Base-by-base conservation (phyloP, 2,329 filamentous ascomycete species). In the Penicillium sp. region DNA sequence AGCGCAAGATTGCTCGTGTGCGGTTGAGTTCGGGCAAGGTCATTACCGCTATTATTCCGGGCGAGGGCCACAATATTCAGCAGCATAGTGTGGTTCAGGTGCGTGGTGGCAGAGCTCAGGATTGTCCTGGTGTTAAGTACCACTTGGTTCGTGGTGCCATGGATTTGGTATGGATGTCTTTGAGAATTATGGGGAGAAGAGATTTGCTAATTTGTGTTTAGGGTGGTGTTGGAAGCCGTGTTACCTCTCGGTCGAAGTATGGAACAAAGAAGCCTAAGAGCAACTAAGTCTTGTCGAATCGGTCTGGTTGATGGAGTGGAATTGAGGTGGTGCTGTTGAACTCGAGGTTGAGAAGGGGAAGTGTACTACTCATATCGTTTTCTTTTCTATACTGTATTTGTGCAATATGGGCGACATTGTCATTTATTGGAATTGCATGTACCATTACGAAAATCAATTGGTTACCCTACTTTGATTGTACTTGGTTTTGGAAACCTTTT, bases 181-280 rank as follows among this genome's bases (percentile, higher is more conserved):
- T 14, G 24, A 7, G 24, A 7, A 23, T 26, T 13, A 10, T 18
- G 9, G 36, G 23, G 14, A 42, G 40, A 40, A 20, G 22, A 38
- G n/a, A 31, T 27, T 31, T 44, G 53, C 64, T 69, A 57, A 70
- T 47, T 42, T 59, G 49, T 16, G 42, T 18, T 38, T 10, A 96
- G 91, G 89, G 89, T 64, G 93, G 93, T 76, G 93, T 98, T 56
- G 84, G 83, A 18, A 93, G 83, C 68, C 79, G 93, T 59, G 80
- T 86, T 63, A 87, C 84, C 18, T 89, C 87, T 69, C 80, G 93
- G 63, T 96, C 89, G 64, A 98, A 98, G 74, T 98, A 95, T 67
- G 93, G 93, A 51, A 95, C 93, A 40, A 98, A 98, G 84, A 97
- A 96, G 77, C 91, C 93, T 0, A 97, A 97, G 84, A 83, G 83